A percentile compares a stretch with the other conserved stretches of the same genome.
Evolutionary conservation across 306 rosid species (phyloP).

Genomic region (Sechiopsis laciniata): DNA sequence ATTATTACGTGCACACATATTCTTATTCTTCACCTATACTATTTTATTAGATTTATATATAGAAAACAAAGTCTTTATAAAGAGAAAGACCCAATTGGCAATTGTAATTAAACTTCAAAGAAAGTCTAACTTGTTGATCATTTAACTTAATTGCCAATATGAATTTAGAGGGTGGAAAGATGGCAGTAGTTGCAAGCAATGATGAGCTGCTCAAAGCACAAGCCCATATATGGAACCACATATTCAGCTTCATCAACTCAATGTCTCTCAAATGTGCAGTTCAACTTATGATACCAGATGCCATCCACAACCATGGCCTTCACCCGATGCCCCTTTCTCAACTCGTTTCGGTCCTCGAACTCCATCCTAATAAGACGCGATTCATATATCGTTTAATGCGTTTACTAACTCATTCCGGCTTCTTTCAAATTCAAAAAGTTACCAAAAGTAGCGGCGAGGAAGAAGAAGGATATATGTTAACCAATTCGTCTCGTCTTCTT

Average conservation of each 20-base stretch:
- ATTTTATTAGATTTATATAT: no score
- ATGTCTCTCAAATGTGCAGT: constrained; percentile 20
- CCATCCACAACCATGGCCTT: constrained; percentile 32
- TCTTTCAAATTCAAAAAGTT: constrained; percentile 23
- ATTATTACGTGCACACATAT: no score
- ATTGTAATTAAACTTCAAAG: no score
- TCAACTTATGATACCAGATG: constrained; percentile 36
- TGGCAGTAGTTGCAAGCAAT: background rate
- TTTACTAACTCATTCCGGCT: constrained; percentile 37
- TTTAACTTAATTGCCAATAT: background rate
- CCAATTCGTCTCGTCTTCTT: constrained; percentile 40
- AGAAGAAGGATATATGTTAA: constrained; percentile 32
- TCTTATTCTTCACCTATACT: no score
- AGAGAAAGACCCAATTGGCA: no score
- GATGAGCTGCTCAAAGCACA: constrained; percentile 29
- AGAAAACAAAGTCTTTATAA: no score
- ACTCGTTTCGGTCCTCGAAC: constrained; percentile 32
- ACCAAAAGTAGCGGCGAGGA: constrained; percentile 18
- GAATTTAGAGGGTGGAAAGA: constrained; percentile 18
- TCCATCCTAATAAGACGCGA: constrained; percentile 32
- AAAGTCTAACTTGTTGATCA: no score
- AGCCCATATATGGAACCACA: constrained; percentile 36
- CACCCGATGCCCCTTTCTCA: constrained; percentile 35
- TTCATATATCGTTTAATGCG: constrained; percentile 43
- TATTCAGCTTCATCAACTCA: constrained; percentile 33